A percentile compares a stretch with the other conserved stretches of the same genome.
Evolutionary conservation across 192 early-diverging fungal genomes (phyloP).

Genomic region (Helicostylum pulchrum): DNA sequence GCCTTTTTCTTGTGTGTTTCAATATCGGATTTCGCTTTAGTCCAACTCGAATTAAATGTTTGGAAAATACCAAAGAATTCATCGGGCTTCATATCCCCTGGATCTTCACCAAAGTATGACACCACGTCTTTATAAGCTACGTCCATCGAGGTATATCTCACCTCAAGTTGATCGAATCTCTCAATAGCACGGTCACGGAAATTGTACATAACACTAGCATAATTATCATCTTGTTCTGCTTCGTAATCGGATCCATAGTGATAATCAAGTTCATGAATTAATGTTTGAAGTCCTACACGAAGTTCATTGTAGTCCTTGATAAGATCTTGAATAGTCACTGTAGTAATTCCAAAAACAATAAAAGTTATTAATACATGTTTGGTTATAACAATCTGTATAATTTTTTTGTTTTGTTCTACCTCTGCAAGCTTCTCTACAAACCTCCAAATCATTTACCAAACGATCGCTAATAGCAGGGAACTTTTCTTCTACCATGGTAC

Average conservation of each 20-base stretch:
- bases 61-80: conserved; percentile 88
- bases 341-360: no score
- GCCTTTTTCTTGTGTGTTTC: conserved; percentile 30
- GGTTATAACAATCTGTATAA: neutral
- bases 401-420: no score
- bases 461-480: conserved; percentile 53
- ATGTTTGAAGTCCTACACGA: conserved; percentile 41
- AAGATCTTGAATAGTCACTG: conserved; percentile 56
- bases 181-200: conserved; percentile 63
- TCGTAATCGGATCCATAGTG: conserved; percentile 37
- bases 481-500: conserved; percentile 60
- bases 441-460: conserved; percentile 64
- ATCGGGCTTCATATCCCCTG: conserved; percentile 68
- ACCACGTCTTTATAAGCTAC: conserved; percentile 67
- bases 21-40: conserved; percentile 52
- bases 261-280: conserved; percentile 46
- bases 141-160: conserved; percentile 68
- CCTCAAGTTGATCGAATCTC: conserved; percentile 57
- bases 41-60: conserved; percentile 72
- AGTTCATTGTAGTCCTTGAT: conserved; percentile 49
- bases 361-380: no score
- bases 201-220: conserved; percentile 58
- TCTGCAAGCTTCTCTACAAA: conserved; percentile 72
- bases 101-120: conserved; percentile 74
- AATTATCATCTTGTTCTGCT: conserved; percentile 57